These are phyloP conservation scores for Sphenostylis stenocarpa DNA, from an alignment of 306 rosid genomes.

Conservation along the genomic window DNA sequence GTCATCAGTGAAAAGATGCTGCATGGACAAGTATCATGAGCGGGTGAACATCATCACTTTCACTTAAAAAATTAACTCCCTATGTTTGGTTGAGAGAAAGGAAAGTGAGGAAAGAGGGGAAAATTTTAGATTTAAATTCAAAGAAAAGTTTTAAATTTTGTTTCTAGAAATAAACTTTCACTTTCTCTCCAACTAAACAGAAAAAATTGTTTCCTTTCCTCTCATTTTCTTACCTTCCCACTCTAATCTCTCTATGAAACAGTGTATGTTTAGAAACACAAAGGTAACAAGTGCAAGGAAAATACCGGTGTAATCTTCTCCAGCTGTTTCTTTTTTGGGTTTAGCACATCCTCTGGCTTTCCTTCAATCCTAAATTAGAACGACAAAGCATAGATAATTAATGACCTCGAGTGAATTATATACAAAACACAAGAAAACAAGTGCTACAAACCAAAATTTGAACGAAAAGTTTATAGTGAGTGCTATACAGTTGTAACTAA, in stretches of 20 bases:
- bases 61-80: background rate
- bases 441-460: conserved; percentile 1
- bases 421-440: background rate
- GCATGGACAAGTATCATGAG: conserved; percentile 42
- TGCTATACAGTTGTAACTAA: background rate
- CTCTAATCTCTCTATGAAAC: background rate
- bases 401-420: background rate
- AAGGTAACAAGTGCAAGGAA: background rate
- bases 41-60: conserved; percentile 13
- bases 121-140: no score
- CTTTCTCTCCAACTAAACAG: background rate
- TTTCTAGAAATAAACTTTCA: no score
- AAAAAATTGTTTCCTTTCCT: background rate
- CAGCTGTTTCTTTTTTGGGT: conserved; percentile 97
- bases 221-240: background rate
- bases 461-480: background rate
- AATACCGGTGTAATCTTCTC: conserved; percentile 93
- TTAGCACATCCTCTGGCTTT: conserved; percentile 95
- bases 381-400: conserved; percentile 12
- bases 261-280: background rate
- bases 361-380: conserved; percentile 72
- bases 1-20: conserved; percentile 91
- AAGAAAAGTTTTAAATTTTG: no score
- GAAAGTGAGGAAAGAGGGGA: no score
- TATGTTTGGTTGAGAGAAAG: no score